phyloP scores from a whole-genome alignment of 2,329 filamentous ascomycete genomes.

The Plectosphaerella cucumerina region DNA sequence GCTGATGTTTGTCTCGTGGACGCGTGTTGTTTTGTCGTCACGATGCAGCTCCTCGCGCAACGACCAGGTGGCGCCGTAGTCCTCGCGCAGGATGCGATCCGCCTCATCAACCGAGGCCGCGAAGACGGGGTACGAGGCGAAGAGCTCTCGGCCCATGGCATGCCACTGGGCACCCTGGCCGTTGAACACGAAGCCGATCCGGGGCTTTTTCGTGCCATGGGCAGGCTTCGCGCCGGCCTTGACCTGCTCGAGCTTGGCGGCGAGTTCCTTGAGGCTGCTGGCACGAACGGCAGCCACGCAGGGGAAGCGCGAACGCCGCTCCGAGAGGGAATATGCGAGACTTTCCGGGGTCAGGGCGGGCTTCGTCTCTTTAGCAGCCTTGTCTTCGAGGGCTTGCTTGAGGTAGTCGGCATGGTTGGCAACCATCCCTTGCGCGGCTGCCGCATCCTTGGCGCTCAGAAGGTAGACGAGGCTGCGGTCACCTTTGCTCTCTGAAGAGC shows the following conservation, averaged over 20 bases:
- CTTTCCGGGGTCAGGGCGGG: conserved; percentile 14
- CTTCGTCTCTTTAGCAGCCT: conserved; percentile 8
- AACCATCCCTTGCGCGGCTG: conserved; percentile 4
- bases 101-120: conserved; percentile 8
- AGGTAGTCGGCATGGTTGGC: background rate
- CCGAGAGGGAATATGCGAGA: conserved; percentile 24
- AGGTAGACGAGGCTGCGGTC: no score
- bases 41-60: conserved; percentile 15
- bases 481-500: no score
- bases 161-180: conserved; percentile 15
- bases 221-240: conserved; percentile 4
- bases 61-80: background rate
- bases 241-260: conserved; percentile 11
- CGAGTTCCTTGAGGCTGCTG: background rate
- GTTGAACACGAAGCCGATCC: conserved; percentile 10
- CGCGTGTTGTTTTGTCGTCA: conserved; percentile 3
- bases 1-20: conserved; percentile 16
- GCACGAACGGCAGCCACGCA: conserved; percentile 20
- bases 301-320: conserved; percentile 20
- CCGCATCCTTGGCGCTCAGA: no score
- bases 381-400: background rate
- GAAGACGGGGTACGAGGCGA: conserved; percentile 9
- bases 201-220: background rate
- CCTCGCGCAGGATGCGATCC: conserved; percentile 7
- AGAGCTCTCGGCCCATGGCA: conserved; percentile 12